Percentiles rank a stretch among this genome's conserved stretches.
These are phyloP conservation scores for Pterula multifida DNA, from an alignment of 1,284 basidiomycete genomes.

Conservation along the genomic window DNA sequence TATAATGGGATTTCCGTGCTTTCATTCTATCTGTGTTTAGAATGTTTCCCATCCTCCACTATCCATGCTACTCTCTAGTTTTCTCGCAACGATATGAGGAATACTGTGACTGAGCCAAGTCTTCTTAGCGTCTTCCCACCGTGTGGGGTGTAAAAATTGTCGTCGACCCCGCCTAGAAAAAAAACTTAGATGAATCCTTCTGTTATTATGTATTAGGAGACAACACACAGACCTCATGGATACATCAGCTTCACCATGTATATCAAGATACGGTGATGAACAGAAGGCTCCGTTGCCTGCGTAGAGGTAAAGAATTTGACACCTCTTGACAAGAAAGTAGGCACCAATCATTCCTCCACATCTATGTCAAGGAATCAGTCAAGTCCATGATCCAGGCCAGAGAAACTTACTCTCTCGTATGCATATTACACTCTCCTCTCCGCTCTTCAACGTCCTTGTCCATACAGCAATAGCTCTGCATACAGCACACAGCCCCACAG, in stretches of 20 bases:
- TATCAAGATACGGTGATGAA: conserved; percentile 87
- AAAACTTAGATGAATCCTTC: conserved; percentile 5
- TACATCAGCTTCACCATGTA: conserved; percentile 89
- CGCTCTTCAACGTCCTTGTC: conserved; percentile 48
- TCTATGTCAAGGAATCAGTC: conserved; percentile 27
- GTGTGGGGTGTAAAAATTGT: conserved; percentile 76
- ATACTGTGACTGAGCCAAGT: conserved; percentile 86
- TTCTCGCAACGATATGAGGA: conserved; percentile 83
- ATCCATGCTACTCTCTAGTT: conserved; percentile 82
- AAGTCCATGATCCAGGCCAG: too few species aligned
- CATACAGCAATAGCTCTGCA: conserved; percentile 89
- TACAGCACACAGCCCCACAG: conserved; percentile 83
- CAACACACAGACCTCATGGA: conserved; percentile 65
- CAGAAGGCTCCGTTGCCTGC: conserved; percentile 83
- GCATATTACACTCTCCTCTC: conserved; percentile 88
- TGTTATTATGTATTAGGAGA: conserved; percentile 4
- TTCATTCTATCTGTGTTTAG: neutral
- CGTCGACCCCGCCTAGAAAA: conserved; percentile 64
- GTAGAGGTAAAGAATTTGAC: conserved; percentile 87
- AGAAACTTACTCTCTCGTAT: conserved; percentile 81
- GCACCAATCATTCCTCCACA: conserved; percentile 85
- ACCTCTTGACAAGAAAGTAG: conserved; percentile 89
- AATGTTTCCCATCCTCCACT: conserved; percentile 89
- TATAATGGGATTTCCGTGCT: too few species aligned
- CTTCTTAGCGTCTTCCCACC: conserved; percentile 90